phyloP scores from a whole-genome alignment of 1,284 basidiomycete species.

The Lentinula novae-zelandiae region DNA sequence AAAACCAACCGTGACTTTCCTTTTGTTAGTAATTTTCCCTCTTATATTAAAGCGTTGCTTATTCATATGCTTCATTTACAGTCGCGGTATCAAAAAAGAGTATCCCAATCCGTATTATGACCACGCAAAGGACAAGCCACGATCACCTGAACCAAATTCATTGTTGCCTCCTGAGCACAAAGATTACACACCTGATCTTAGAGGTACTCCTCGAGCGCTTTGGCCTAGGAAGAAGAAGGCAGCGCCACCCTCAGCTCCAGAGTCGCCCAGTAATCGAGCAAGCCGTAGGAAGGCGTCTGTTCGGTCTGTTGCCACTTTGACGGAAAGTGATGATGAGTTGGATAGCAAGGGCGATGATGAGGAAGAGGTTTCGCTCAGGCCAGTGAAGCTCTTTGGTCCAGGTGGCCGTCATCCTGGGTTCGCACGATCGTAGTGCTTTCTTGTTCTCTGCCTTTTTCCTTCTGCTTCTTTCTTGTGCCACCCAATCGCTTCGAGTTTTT shows the following conservation, averaged over 20 bases:
- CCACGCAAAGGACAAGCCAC: conserved; percentile 31
- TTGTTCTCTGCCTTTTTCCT: not conserved
- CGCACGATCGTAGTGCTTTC: not conserved
- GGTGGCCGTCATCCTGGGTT: not conserved
- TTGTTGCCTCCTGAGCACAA: conserved; percentile 45
- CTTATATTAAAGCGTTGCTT: not conserved
- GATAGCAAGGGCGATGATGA: not conserved
- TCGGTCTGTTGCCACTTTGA: not conserved
- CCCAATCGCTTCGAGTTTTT: no score
- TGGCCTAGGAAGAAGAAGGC: conserved; percentile 13
- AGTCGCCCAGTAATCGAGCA: conserved; percentile 1
- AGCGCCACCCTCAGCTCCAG: not conserved
- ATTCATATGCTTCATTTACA: conserved; percentile 20
- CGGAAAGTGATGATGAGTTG: conserved; percentile 11
- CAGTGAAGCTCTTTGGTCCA: conserved; percentile 5
- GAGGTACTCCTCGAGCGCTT: conserved; percentile 8
- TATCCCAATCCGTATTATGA: conserved; percentile 52
- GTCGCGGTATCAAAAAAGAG: conserved; percentile 48
- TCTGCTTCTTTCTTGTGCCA: no score
- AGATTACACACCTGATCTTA: conserved; percentile 46
- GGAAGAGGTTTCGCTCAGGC: conserved; percentile 1
- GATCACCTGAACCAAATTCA: conserved; percentile 38
- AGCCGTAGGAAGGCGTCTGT: not conserved
- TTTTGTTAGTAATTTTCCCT: conserved; percentile 42
- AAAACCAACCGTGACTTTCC: conserved; percentile 48